A percentile compares a stretch with the other conserved stretches of the same genome.
Evolutionary conservation across 163 green algal species (phyloP).

Genomic region (Trebouxiophyceae sp.): DNA sequence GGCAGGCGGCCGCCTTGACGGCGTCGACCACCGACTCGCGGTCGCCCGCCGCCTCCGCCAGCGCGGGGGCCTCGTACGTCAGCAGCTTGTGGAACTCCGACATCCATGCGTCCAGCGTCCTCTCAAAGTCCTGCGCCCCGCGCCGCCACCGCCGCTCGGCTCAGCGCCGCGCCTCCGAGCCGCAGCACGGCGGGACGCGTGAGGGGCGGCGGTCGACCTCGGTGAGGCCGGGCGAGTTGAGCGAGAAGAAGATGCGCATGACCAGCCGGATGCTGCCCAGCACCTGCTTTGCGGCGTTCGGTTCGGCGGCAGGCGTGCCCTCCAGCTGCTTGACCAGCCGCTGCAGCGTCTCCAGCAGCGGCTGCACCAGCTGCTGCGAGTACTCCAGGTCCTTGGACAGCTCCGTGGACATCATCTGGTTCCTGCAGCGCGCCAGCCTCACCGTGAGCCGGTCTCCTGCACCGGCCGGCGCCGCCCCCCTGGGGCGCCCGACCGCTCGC

Average conservation of each 20-base stretch:
- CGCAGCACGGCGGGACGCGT: too few relatives aligned
- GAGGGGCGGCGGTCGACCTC: slow-evolving; percentile 62
- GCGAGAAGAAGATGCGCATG: slow-evolving; percentile 85
- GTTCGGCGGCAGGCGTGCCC: slow-evolving; percentile 14
- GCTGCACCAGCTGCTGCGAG: slow-evolving; percentile 50
- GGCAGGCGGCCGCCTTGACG: slow-evolving; percentile 72
- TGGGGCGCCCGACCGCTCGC: too few relatives aligned
- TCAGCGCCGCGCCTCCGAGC: too few relatives aligned
- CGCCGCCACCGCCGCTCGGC: too few relatives aligned
- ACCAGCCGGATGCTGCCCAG: slow-evolving; percentile 58
- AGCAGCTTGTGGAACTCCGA: slow-evolving; percentile 75
- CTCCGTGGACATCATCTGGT: slow-evolving; percentile 40
- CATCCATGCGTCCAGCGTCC: slow-evolving; percentile 91
- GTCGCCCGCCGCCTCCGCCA: slow-evolving; percentile 48
- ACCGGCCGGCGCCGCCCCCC: too few relatives aligned
- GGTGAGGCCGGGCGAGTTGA: slow-evolving; percentile 89
- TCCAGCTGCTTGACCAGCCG: slow-evolving; percentile 22
- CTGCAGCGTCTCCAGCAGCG: slow-evolving; percentile 43
- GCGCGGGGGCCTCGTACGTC: slow-evolving; percentile 33
- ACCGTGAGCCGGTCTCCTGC: too few relatives aligned
- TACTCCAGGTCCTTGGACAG: slow-evolving; percentile 59
- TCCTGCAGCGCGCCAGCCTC: slow-evolving; percentile 2
- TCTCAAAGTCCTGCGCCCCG: slow-evolving; percentile 87
- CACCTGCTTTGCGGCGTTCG: slow-evolving; percentile 38
- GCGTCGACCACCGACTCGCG: slow-evolving; percentile 58